Evolutionary conservation across 352 stramenopile genomes (phyloP).

Genomic region (Globisporangium barbulae): DNA sequence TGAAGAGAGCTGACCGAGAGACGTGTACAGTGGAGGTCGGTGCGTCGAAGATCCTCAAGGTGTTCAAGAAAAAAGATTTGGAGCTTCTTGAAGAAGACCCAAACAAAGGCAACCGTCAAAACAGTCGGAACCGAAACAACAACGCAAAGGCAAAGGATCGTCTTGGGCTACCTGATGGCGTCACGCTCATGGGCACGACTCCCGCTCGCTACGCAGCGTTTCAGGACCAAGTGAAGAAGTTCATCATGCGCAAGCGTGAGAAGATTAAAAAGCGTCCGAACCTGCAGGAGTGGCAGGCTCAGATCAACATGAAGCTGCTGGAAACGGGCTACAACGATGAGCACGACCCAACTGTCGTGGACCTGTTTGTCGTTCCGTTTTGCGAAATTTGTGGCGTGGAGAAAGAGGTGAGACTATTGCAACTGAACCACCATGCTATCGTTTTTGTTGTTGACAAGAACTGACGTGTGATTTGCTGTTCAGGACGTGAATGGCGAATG

Average conservation of each 20-base stretch:
- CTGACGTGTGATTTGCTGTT: not conserved
- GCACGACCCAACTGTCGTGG: conserved; percentile 48
- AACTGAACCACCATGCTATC: not conserved
- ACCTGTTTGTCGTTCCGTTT: conserved; percentile 65
- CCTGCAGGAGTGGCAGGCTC: conserved; percentile 68
- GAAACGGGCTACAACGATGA: conserved; percentile 56
- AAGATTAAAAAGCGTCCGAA: conserved; percentile 87
- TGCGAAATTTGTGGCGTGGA: conserved; percentile 83
- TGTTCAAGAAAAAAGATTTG: conserved; percentile 89
- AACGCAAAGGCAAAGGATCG: conserved; percentile 73
- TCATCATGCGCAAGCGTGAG: conserved; percentile 76
- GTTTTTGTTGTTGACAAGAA: not conserved
- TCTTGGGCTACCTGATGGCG: conserved; percentile 65
- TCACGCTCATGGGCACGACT: conserved; percentile 79
- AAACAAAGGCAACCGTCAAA: conserved; percentile 47
- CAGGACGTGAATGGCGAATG: conserved; percentile 64
- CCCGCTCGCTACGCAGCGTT: conserved; percentile 76
- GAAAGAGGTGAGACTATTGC: conserved; percentile 55
- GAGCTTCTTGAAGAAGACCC: conserved; percentile 64
- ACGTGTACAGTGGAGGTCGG: conserved; percentile 83
- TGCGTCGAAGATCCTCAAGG: conserved; percentile 63
- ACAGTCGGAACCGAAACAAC: conserved; percentile 65
- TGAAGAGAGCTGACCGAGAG: conserved; percentile 82
- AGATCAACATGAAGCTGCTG: conserved; percentile 61
- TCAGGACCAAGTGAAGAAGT: conserved; percentile 84